Evolutionary conservation across 1,284 basidiomycete genomes (phyloP).

Genomic region (Heliocybe sulcata): DNA sequence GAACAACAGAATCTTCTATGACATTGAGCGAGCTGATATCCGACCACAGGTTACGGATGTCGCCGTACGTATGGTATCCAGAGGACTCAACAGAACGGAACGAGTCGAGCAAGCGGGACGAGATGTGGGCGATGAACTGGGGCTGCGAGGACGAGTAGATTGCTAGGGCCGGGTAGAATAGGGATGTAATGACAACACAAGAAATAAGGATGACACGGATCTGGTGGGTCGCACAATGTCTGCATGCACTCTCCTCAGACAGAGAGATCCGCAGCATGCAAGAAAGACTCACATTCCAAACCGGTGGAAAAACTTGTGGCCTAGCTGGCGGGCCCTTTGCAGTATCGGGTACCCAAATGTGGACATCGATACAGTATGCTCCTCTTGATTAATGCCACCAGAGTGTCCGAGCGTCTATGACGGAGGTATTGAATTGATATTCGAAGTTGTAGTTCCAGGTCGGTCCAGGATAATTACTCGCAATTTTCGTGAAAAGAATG

Average conservation of each 20-base stretch:
- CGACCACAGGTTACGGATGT: conserved; percentile 66
- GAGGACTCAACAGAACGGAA: conserved; percentile 48
- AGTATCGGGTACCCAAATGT: conserved; percentile 9
- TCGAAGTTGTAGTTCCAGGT: background rate
- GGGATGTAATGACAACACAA: conserved; percentile 90
- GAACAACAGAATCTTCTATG: conserved; percentile 63
- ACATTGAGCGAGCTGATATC: conserved; percentile 51
- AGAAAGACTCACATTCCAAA: conserved; percentile 56
- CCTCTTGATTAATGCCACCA: too few relatives aligned
- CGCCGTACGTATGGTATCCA: conserved; percentile 45
- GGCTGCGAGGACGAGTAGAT: conserved; percentile 72
- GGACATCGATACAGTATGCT: background rate
- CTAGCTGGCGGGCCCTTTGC: conserved; percentile 30
- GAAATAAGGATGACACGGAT: conserved; percentile 92
- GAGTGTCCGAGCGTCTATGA: background rate
- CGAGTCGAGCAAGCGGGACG: conserved; percentile 50
- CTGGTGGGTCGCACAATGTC: conserved; percentile 85
- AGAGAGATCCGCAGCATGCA: conserved; percentile 1
- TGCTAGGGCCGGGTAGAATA: conserved; percentile 89
- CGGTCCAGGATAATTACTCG: background rate
- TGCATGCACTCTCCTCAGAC: conserved; percentile 18
- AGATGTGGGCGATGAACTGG: conserved; percentile 50
- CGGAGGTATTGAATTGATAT: background rate
- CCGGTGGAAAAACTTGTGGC: conserved; percentile 53
- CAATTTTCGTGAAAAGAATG: background rate